These are phyloP conservation scores for Tuber indicum DNA, from an alignment of 495 filamentous ascomycete genomes.

Conservation along the genomic window DNA sequence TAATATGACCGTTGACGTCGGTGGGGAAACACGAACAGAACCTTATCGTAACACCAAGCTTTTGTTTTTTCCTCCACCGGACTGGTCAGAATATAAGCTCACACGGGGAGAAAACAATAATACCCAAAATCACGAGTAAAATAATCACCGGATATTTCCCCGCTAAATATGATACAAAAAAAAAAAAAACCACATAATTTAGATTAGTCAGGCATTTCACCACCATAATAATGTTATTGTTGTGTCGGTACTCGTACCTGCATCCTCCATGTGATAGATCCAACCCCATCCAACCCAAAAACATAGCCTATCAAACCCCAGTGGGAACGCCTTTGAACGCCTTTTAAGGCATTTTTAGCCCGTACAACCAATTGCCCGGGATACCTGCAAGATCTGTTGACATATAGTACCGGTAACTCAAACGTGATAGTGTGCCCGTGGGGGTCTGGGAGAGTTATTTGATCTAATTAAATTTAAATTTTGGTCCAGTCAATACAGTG, in stretches of 20 bases:
- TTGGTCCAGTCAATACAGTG: background rate
- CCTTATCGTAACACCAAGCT: background rate
- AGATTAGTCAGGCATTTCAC: background rate
- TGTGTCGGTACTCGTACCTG: background rate
- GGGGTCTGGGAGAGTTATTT: background rate
- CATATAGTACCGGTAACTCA: background rate
- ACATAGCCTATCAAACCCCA: background rate
- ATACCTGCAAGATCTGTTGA: background rate
- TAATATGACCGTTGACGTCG: background rate
- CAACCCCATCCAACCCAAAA: background rate
- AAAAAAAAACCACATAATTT: background rate
- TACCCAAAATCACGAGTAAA: background rate
- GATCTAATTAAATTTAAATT: no score
- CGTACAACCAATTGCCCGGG: background rate
- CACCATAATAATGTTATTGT: no score
- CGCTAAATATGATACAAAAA: background rate
- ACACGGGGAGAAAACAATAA: background rate
- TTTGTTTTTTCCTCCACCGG: background rate
- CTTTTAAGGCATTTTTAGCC: background rate
- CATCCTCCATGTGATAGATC: background rate
- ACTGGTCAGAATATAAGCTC: background rate
- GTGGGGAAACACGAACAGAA: background rate
- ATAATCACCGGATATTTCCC: background rate
- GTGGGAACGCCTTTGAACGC: background rate
- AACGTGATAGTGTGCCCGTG: background rate